These are phyloP conservation scores for Penicillium waksmanii DNA, from an alignment of 495 filamentous ascomycete species.

Conservation along the genomic window DNA sequence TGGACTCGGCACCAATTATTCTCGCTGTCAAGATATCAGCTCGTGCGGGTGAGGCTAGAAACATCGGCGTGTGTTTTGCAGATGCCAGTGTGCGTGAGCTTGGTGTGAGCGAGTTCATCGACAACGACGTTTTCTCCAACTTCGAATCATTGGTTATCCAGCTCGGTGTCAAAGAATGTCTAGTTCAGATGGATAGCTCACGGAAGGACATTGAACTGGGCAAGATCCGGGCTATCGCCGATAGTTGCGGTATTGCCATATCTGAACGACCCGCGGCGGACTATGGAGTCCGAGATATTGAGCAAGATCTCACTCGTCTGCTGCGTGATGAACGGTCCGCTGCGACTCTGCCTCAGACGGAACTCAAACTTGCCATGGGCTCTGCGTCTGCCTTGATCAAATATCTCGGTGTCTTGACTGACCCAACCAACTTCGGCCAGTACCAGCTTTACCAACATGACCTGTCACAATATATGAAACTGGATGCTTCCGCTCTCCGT, in stretches of 20 bases:
- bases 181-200: slow-evolving; percentile 74
- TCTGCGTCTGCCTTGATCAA: slow-evolving; percentile 93
- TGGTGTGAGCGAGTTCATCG: slow-evolving; percentile 94
- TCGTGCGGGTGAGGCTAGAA: slow-evolving; percentile 81
- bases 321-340: slow-evolving; percentile 82
- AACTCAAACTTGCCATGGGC: slow-evolving; percentile 96
- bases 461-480: slow-evolving; percentile 96
- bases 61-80: slow-evolving; percentile 95
- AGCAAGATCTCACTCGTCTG: slow-evolving; percentile 87
- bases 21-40: slow-evolving; percentile 90
- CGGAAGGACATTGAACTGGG: slow-evolving; percentile 86
- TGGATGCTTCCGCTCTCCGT: slow-evolving; percentile 91
- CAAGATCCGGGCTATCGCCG: slow-evolving; percentile 86
- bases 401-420: slow-evolving; percentile 89
- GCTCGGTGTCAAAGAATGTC: slow-evolving; percentile 90
- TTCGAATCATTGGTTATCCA: slow-evolving; percentile 97
- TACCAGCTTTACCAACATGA: slow-evolving; percentile 98
- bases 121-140: slow-evolving; percentile 98
- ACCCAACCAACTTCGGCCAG: slow-evolving; percentile 92
- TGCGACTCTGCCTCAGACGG: slow-evolving; percentile 79
- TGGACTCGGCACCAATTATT: slow-evolving; percentile 91
- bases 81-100: slow-evolving; percentile 96
- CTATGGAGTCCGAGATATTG: slow-evolving; percentile 90
- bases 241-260: slow-evolving; percentile 87
- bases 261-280: slow-evolving; percentile 76